These are phyloP conservation scores for Ophiostoma triangulosporum DNA, from an alignment of 2,329 filamentous ascomycete genomes.

Conservation along the genomic window DNA sequence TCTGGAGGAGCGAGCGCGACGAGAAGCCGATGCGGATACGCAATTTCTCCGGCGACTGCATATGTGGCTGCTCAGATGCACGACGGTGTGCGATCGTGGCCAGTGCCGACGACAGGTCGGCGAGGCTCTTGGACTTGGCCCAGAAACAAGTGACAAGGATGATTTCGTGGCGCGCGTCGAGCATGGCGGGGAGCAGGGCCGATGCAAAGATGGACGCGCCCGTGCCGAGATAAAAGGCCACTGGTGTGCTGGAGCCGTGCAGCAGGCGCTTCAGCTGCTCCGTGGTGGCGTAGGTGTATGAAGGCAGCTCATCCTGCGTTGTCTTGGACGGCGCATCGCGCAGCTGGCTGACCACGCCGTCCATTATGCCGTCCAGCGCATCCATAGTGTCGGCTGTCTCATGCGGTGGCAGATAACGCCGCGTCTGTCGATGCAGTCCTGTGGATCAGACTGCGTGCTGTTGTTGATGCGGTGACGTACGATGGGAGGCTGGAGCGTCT, in stretches of 20 bases:
- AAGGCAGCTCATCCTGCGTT: constrained; percentile 29
- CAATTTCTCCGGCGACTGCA: constrained; percentile 24
- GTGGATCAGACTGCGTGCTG: background rate
- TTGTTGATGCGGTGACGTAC: background rate
- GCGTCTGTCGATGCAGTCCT: no score
- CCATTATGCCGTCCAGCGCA: constrained; percentile 13
- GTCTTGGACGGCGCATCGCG: constrained; percentile 3
- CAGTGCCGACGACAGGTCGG: constrained; percentile 44
- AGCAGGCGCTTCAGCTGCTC: constrained; percentile 19
- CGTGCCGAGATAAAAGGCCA: constrained; percentile 41
- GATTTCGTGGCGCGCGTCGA: constrained; percentile 13
- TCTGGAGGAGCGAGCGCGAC: constrained; percentile 57
- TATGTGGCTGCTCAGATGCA: constrained; percentile 1
- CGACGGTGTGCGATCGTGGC: constrained; percentile 37
- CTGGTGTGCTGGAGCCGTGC: constrained; percentile 33
- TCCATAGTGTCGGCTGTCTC: constrained; percentile 8
- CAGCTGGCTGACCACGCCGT: constrained; percentile 15
- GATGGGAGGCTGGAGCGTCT: background rate
- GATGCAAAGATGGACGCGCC: constrained; percentile 42
- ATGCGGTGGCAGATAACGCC: no score
- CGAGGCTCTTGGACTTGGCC: constrained; percentile 45
- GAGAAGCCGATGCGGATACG: constrained; percentile 66
- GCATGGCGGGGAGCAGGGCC: constrained; percentile 48
- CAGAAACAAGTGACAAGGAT: constrained; percentile 17
- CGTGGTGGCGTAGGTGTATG: constrained; percentile 30